Base-by-base conservation (phyloP, 768 basidiomycete genomes). In the Termitomyces sp. region DNA sequence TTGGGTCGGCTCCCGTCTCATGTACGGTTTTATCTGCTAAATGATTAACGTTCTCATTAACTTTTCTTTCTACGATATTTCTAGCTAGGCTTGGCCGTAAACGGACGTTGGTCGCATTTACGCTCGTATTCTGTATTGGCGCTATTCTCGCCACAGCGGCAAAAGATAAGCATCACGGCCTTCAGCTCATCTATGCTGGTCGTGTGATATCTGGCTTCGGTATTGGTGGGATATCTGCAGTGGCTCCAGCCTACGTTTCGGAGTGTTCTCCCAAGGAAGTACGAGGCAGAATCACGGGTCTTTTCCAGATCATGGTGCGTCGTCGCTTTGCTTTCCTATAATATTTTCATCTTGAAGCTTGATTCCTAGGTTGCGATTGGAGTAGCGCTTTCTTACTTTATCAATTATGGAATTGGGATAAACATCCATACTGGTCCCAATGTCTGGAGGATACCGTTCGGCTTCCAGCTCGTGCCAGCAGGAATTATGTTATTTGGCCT, bases 221-320 rank as follows among this genome's bases (percentile, higher is more conserved):
- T 41, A 87, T 94, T 52, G 93, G 93, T 64, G 87, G 80, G 6
- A 91, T 94, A 63, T 91, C 77, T 12, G 84, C 87, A n/a, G 87
- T 93, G 3, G 86, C 91, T 1, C 94, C 93, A 6, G 86, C 91
- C 0, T 95, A 84, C 67, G 91, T 94, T 22, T 87, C 89, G 11
- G 94, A 95, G 70, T 93, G 91, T 69, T 81, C 87, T 2, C 94
- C 94, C 6, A 95, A 93, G 69, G 80, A 91, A 22, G 89, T 93
- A 6, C 87, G 93, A 61, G 93, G 92, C 6, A 81, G 89, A 51
- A 91, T 94, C 63, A 93, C 90, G 0, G 91, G 92, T 46, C 67
- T 90, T 34, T 93, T 93, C 80, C 93, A 94, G 70, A 84, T 95
- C 70, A 87, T 91, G 83, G 91, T 82, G 39, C 30, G 72, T 53